Evolutionary conservation across 805 yeast species (phyloP), one percentile per base, ranked within the genome.

Genomic region (Saturnispora bothae): DNA sequence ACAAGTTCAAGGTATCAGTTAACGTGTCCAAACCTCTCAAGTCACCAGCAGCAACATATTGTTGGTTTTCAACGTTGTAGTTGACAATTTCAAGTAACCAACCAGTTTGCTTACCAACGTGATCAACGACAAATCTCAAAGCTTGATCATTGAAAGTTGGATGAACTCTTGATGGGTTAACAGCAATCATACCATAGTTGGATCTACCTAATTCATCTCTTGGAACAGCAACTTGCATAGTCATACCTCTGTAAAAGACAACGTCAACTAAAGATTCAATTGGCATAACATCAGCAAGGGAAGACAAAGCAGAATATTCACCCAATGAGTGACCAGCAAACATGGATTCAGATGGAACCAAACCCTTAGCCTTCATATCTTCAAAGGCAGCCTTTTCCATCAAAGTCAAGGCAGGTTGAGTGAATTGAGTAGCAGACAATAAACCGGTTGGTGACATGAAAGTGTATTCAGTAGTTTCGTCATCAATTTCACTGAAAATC

Each of bases 211-310:
- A 59, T 40, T 78, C 74, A 64, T 92, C 99, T 69, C 99, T 82
- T 59, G 97, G 97, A 49, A 92, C 99, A 34, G 98, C 98, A 48
- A 92, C 98, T 70, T 92, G 98, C 99, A 92, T 92, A 35, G 99
- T 94, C 97, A 92, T 92, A 74, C 99, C 99, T 71, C 99, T 81
- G 75, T 92, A 94, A 74, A 92, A 92, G 39, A 89, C 97, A 61
- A 89, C 94, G 62, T 89, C 97, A 46, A 89, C 96, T 50, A 89
- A 71, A 5, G 94, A 82, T 68, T 92, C 98, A 52, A 92, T 86
- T 34, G 97, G 95, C 97, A 92, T 89, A 43, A 94, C 96, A 60
- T 92, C 95, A 39, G 96, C 98, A 54, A 92, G 71, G 20, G 98
- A 86, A 14, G 97, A 85, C 56, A 92, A 73, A 13, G 99, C 97